Conservation (phyloP, 2,329 filamentous ascomycete genomes). For the Sporothrix euskadiensis region DNA sequence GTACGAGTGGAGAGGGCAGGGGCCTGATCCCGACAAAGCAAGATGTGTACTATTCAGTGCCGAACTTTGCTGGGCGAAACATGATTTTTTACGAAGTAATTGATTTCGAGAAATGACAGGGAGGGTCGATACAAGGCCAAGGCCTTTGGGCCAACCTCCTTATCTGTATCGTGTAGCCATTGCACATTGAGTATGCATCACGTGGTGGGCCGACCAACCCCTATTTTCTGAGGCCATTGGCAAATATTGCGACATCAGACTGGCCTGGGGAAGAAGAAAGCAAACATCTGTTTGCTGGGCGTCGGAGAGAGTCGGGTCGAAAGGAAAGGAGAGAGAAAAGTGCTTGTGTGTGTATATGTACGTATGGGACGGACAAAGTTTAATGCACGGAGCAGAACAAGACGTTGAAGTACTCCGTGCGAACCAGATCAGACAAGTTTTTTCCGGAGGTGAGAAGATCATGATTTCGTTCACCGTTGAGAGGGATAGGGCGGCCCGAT, state of each 20-base stretch:
- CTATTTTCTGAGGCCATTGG: slow-evolving; percentile 9
- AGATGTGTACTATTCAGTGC: not conserved
- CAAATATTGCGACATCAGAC: not conserved
- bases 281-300: not conserved
- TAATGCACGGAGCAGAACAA: too few species aligned
- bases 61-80: not conserved
- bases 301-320: not conserved
- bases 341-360: not conserved
- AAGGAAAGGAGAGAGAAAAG: not conserved
- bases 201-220: not conserved
- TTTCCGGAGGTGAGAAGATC: not conserved
- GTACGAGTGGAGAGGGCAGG: slow-evolving; percentile 1
- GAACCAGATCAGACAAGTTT: not conserved
- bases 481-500: not conserved
- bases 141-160: not conserved
- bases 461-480: not conserved
- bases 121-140: not conserved
- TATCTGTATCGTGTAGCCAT: not conserved
- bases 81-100: not conserved
- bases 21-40: not conserved
- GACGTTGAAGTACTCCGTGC: not conserved
- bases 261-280: not conserved
- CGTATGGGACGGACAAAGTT: not conserved
- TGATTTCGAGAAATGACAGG: not conserved
- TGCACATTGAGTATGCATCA: not conserved